Evolutionary conservation across 192 early-diverging fungal genomes (phyloP).

Genomic region (Phlyctochytrium bullatum): DNA sequence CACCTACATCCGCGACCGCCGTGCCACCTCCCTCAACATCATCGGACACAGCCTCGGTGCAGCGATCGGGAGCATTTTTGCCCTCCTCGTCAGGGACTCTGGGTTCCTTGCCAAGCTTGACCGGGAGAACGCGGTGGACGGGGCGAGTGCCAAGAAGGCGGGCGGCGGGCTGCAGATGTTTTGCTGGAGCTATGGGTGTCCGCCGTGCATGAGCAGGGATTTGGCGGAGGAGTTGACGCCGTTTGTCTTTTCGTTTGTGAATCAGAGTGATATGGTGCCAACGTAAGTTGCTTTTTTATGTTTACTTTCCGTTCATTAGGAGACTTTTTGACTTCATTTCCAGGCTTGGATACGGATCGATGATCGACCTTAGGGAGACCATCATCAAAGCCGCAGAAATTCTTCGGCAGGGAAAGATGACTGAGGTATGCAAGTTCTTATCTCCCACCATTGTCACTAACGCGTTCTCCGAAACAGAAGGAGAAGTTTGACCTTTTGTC

Average conservation of each 20-base stretch:
- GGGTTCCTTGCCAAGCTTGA: neutral
- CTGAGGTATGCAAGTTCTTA: neutral
- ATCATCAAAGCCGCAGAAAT: conserved; percentile 3
- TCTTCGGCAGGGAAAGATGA: neutral
- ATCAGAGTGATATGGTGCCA: conserved; percentile 4
- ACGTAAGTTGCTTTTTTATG: neutral
- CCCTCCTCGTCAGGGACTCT: conserved; percentile 20
- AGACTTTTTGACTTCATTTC: too few relatives aligned
- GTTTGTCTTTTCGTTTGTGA: neutral
- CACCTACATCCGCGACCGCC: conserved; percentile 26
- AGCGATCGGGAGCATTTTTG: conserved; percentile 28
- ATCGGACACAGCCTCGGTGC: conserved; percentile 38
- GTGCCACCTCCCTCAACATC: conserved; percentile 26
- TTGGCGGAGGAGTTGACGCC: neutral
- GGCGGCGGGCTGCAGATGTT: neutral
- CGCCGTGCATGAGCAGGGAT: conserved; percentile 4
- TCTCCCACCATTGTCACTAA: neutral
- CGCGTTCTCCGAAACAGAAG: neutral
- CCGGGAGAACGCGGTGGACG: neutral
- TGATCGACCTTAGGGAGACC: conserved; percentile 6
- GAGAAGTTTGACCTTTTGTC: neutral
- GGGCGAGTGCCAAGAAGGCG: neutral
- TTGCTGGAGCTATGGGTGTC: neutral
- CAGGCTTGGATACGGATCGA: neutral
- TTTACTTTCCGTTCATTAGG: too few relatives aligned